Percentiles rank a stretch among this genome's conserved stretches.
phyloP scores from a whole-genome alignment of 1,284 basidiomycete species.

The Ceratobasidium sp. region DNA sequence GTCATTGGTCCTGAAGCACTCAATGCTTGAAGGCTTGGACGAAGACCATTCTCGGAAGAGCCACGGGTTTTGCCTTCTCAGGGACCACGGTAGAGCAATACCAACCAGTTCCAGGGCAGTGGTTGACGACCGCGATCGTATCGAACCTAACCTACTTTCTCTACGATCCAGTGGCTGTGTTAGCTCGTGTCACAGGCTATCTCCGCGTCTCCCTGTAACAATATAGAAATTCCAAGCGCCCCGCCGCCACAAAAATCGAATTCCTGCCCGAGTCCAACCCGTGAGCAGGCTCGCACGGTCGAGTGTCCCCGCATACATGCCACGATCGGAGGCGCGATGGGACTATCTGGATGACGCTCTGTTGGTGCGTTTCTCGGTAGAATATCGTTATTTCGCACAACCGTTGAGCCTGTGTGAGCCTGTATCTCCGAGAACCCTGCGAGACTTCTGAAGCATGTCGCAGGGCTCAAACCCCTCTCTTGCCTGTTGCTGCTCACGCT shows the following conservation, averaged over 20 bases:
- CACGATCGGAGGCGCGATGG: slow-evolving; percentile 13
- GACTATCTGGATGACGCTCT: neutral
- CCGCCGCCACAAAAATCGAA: neutral
- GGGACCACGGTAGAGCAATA: slow-evolving; percentile 6
- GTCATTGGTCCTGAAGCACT: slow-evolving; percentile 39
- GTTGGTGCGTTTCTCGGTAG: slow-evolving; percentile 27
- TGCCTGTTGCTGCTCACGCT: neutral
- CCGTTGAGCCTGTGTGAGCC: slow-evolving; percentile 14
- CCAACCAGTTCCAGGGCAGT: slow-evolving; percentile 26
- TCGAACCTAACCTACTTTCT: slow-evolving; percentile 37
- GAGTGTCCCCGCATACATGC: neutral
- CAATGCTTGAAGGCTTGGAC: slow-evolving; percentile 14
- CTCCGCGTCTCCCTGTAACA: neutral
- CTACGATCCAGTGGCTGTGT: slow-evolving; percentile 33
- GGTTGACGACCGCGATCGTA: slow-evolving; percentile 36
- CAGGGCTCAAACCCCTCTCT: slow-evolving; percentile 27
- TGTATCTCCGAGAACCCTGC: slow-evolving; percentile 40
- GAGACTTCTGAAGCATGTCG: slow-evolving; percentile 33
- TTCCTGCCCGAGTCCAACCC: neutral
- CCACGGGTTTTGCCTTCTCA: slow-evolving; percentile 38
- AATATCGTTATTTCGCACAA: slow-evolving; percentile 41
- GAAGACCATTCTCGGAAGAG: slow-evolving; percentile 26
- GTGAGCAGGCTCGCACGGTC: neutral
- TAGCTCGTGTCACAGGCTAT: slow-evolving; percentile 18
- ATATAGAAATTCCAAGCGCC: neutral